These are phyloP conservation scores for Hypoxylon sp. DNA, from an alignment of 2,329 filamentous ascomycete genomes.

Conservation along the genomic window DNA sequence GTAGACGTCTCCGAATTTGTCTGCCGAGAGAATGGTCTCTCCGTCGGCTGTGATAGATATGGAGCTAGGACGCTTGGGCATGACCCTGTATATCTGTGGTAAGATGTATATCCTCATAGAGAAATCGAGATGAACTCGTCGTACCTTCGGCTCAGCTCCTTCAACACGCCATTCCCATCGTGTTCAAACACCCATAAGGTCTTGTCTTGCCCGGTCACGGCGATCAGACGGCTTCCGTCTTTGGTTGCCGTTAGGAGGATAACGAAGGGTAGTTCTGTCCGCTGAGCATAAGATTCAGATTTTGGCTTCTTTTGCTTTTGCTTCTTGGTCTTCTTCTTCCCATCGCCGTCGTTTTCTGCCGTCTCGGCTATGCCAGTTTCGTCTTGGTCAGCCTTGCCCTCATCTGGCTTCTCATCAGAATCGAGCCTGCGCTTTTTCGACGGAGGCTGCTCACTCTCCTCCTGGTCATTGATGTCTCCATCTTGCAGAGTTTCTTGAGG, in stretches of 20 bases:
- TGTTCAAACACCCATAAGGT: slow-evolving; percentile 82
- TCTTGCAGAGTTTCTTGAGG: slow-evolving; percentile 7
- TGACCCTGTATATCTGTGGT: slow-evolving; percentile 62
- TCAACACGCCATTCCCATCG: slow-evolving; percentile 65
- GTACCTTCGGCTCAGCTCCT: slow-evolving; percentile 76
- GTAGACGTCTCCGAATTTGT: slow-evolving; percentile 98
- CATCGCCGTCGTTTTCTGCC: slow-evolving; percentile 25
- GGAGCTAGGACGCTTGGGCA: slow-evolving; percentile 89
- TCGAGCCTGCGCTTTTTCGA: slow-evolving; percentile 38
- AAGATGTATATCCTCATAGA: neutral
- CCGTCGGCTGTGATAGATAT: slow-evolving; percentile 74
- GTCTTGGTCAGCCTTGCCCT: slow-evolving; percentile 15
- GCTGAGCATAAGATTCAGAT: slow-evolving; percentile 26
- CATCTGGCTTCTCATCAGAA: slow-evolving; percentile 18
- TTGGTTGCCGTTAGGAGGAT: slow-evolving; percentile 71
- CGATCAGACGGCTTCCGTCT: slow-evolving; percentile 73
- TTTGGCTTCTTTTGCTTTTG: slow-evolving; percentile 50
- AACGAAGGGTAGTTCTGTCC: slow-evolving; percentile 67
- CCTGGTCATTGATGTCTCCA: slow-evolving; percentile 17
- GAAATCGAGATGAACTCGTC: neutral
- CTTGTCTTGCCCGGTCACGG: slow-evolving; percentile 91
- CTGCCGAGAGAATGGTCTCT: slow-evolving; percentile 78
- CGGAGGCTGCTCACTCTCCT: slow-evolving; percentile 34
- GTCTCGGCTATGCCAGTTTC: slow-evolving; percentile 17
- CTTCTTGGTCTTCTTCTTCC: slow-evolving; percentile 29